Base-by-base conservation (phyloP, 2,329 filamentous ascomycete genomes). In the Aspergillus chevalieri region DNA sequence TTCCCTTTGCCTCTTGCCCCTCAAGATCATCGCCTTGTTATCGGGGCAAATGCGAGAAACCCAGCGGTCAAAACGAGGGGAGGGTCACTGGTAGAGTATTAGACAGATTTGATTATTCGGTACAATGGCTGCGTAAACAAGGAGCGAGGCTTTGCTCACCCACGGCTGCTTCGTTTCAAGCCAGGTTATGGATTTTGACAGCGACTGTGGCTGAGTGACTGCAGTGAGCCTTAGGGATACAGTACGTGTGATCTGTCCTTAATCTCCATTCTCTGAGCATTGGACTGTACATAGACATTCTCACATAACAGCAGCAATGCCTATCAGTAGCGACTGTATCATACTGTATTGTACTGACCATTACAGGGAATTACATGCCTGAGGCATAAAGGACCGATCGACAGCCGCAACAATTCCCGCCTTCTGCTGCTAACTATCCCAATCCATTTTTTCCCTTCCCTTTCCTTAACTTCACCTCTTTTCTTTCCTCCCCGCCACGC, bases 391-490 rank as follows among this genome's bases (percentile, higher is more conserved):
- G 12, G 9, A 15, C 26, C 42, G 42, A 19, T 44, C 36, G 36
- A 39, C 36, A 39, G 36, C 36, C 36, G 19, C n/a, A 39, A 15
- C 50, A 52, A 53, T 57, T 56, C 52, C 54, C 52, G 50, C 50
- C 51, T 50, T 51, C 50, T 53, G 50, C 50, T 52, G 54, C 55
- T 50, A 57, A 30, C 26, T 30, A 30, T 52, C 52, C 51, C 52
- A 52, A 50, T 44, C 24, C 52, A 52, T 48, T 54, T 52, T 52
- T 50, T 51, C 48, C 47, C 48, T 41, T 21, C 15, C 38, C 19
- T 41, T 52, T 52, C 51, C 47, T 49, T 51, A 30, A 30, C 26
- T 30, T 30, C 26, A 30, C 49, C 50, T 43, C 48, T 48, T 49
- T 44, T 47, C 45, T 43, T 54, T 49, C 44, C 38, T 47, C 49